Evolutionary conservation across 257 asterid genomes (phyloP), one percentile per base, ranked within the genome.

Genomic region (Nemophila menziesii): DNA sequence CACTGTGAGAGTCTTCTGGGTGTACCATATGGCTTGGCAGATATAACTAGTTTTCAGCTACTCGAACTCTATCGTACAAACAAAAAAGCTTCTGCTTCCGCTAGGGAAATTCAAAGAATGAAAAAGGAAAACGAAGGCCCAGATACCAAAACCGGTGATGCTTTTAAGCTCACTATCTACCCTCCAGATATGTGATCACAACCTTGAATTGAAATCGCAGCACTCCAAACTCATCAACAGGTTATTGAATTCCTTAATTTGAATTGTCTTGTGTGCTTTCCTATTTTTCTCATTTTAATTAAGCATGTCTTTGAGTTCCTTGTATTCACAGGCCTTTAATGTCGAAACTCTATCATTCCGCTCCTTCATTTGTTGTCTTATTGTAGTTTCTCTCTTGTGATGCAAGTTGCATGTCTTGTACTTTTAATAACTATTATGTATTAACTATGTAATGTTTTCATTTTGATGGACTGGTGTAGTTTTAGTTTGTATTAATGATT

Each of bases 21-120:
- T 19, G 51, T 72, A 5, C 75, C 75, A 4, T 3, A 15, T 3
- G 60, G 42, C 42, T 51, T 72, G 4, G 57, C 61, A 0, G 62
- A 64, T 11, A 48, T 56, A 45, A 43, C 61, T 36, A 67, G 62
- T 39, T 55, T 72, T 33, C 52, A 53, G 49, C 33, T 43, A 38
- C 68, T 55, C 51, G 43, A 22, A 24, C 64, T 55, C 13, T 40
- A 59, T 20, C 47, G 66, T 14, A 21, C 49, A 10, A 26, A 26
- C 15, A 22, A 8, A 16, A 20, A 2, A 1, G 66, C 62, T 5
- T 60, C 51, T 22, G 21, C 33, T 13, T 63, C 66, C 22, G 72
- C 72, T 26, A 39, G 43, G 46, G 39, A 27, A 16, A 49, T 71
- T 34, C 11, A 33, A 2, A 9, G 22, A 4, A 10, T 3, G 0